phyloP scores from a whole-genome alignment of 2,329 filamentous ascomycete species.

The Whalleya microplaca region DNA sequence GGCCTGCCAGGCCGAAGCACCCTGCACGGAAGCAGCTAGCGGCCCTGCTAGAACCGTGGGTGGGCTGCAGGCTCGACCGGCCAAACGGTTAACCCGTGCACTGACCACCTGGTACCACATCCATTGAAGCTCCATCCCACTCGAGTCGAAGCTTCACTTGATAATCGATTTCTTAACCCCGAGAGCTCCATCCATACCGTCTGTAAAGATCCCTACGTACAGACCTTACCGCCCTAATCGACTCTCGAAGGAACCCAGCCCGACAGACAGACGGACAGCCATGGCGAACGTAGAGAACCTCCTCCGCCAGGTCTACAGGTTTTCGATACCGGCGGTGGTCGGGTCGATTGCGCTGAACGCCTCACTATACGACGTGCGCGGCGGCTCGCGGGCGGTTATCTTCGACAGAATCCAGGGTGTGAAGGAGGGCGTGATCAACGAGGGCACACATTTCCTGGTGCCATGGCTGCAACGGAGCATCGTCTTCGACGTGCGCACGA shows the following conservation, averaged over 20 bases:
- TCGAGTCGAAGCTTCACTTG: neutral
- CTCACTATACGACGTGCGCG: slow-evolving; percentile 95
- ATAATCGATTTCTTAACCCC: slow-evolving; percentile 19
- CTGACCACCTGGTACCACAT: slow-evolving; percentile 5
- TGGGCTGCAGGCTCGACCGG: slow-evolving; percentile 17
- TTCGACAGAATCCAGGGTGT: slow-evolving; percentile 94
- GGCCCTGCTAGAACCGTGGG: neutral
- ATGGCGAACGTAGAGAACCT: slow-evolving; percentile 53
- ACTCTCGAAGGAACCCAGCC: neutral
- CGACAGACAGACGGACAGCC: slow-evolving; percentile 1
- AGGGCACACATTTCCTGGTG: slow-evolving; percentile 95
- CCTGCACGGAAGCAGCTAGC: slow-evolving; percentile 25
- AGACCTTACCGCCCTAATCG: no score
- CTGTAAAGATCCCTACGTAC: no score
- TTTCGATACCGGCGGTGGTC: slow-evolving; percentile 74
- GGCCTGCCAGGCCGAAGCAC: slow-evolving; percentile 8
- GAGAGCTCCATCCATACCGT: slow-evolving; percentile 19
- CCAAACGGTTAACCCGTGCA: slow-evolving; percentile 26
- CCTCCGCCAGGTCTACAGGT: slow-evolving; percentile 66
- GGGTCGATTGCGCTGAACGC: slow-evolving; percentile 71
- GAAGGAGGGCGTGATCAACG: slow-evolving; percentile 88
- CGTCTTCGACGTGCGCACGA: slow-evolving; percentile 95
- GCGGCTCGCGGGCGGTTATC: slow-evolving; percentile 93
- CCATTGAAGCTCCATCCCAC: neutral
- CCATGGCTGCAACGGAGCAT: slow-evolving; percentile 96